Evolutionary conservation across 495 filamentous ascomycete species (phyloP).

Genomic region (Aspergillus diversus): DNA sequence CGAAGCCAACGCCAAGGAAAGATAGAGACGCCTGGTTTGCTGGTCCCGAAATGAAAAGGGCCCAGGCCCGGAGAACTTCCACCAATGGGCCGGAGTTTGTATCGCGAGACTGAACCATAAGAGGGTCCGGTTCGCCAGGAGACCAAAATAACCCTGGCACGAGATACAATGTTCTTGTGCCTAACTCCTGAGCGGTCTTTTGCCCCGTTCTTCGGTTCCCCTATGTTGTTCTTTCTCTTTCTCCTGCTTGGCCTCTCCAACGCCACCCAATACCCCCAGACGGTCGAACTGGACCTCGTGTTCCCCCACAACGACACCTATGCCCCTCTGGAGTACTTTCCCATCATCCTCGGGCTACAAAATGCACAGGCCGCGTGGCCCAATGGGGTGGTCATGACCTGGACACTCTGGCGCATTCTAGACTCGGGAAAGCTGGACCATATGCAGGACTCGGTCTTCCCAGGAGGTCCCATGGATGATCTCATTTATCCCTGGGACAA

Average conservation of each 20-base stretch:
- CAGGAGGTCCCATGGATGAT: not conserved
- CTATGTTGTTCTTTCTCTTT: not conserved
- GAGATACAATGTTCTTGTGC: not conserved
- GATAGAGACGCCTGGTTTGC: not conserved
- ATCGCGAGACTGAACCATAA: not conserved
- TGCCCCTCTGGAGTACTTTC: constrained; percentile 2
- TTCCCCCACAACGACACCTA: constrained; percentile 11
- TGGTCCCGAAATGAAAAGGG: not conserved
- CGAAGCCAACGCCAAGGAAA: not conserved
- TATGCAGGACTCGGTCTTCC: not conserved
- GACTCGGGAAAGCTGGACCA: constrained; percentile 7
- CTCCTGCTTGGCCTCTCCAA: not conserved
- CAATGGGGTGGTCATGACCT: not conserved
- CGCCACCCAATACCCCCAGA: constrained; percentile 6
- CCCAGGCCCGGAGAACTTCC: not conserved
- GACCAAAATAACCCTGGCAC: not conserved
- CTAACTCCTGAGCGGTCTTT: not conserved
- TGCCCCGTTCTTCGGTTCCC: not conserved
- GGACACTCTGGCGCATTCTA: constrained; percentile 4
- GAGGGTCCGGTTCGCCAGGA: not conserved
- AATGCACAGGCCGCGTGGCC: constrained; percentile 7
- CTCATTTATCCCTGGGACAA: not conserved
- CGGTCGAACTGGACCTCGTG: constrained; percentile 8
- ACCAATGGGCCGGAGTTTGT: not conserved
- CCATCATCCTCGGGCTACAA: not conserved